Base-by-base conservation (phyloP, 345 rosid genomes). In the Punica granatum region DNA sequence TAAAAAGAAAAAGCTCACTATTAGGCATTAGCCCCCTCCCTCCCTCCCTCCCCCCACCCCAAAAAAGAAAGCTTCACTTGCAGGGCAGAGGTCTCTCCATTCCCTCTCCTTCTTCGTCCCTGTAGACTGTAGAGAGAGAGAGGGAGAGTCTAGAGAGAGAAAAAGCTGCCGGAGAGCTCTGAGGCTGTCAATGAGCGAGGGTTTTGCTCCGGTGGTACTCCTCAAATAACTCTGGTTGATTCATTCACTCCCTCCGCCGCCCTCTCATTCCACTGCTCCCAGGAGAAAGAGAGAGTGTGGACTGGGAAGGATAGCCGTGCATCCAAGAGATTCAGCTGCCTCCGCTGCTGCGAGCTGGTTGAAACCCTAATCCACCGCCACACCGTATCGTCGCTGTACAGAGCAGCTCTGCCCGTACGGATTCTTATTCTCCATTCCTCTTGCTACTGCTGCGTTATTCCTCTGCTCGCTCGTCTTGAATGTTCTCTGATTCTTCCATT, bases 381-480 rank as follows among this genome's bases (percentile, higher is more conserved):
- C 51, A 23, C n/a, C 7, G 51, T 46, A 21, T 21, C 28, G 30
- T n/a, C n/a, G n/a, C n/a, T n/a, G 25, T 21, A 21, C 58, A 3
- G 58, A n/a, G 28, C 28, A n/a, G 53, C 19, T 13, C 28, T 43
- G n/a, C 1, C 66, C 72, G 59, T 69, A 51, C 67, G 37, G 32
- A 72, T 74, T 74, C 56, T 19, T 63, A 61, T 56, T 75, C 33
- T 67, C 68, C 34, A 44, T 68, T 70, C 26, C 36, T 18, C 10
- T 72, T 31, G 75, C 18, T 16, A 18, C 73, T 31, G 77, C 78
- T 80, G 78, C 70, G 72, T 75, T 62, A 21, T 65, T 42, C 36
- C n/a, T 46, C 26, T 46, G 14, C 43, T 30, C 37, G 49, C 34
- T 30, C 19, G 9, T 12, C 4, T 36, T 63, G 16, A 21, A n/a